These are phyloP conservation scores for Fraxinus albicans DNA, from an alignment of 305 asterid genomes.

Conservation along the genomic window DNA sequence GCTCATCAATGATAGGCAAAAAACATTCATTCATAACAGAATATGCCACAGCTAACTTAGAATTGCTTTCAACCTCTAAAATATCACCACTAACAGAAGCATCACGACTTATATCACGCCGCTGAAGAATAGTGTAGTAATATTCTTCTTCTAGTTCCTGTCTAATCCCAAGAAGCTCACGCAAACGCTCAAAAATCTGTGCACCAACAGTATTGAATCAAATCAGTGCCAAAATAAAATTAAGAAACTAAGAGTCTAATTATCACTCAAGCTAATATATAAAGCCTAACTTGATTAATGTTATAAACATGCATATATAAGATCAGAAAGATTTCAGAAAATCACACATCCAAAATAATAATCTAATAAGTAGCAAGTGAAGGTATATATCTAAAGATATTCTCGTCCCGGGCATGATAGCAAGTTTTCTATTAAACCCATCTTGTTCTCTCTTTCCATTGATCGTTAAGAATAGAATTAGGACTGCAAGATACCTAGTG, in stretches of 20 bases:
- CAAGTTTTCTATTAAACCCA: not conserved
- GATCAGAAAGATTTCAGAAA: not conserved
- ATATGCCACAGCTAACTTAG: slow-evolving; percentile 79
- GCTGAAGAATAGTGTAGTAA: slow-evolving; percentile 70
- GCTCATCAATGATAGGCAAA: slow-evolving; percentile 70
- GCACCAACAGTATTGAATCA: slow-evolving; percentile 26
- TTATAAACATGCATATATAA: not conserved
- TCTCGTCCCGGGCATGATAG: not conserved
- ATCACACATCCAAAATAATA: not conserved
- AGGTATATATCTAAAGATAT: not conserved
- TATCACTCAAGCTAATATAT: not conserved
- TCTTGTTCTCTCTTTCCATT: not conserved
- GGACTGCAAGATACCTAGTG: not conserved
- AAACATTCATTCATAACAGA: slow-evolving; percentile 85
- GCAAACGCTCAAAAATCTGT: slow-evolving; percentile 65
- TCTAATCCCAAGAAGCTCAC: slow-evolving; percentile 62
- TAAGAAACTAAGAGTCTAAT: not conserved
- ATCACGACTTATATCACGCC: slow-evolving; percentile 44
- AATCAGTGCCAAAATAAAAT: slow-evolving; percentile 25
- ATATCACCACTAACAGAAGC: slow-evolving; percentile 33
- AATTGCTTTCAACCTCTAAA: slow-evolving; percentile 56
- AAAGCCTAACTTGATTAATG: not conserved
- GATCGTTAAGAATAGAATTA: not conserved
- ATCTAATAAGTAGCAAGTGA: not conserved
- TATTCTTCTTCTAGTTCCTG: slow-evolving; percentile 74